Evolutionary conservation across 805 yeast genomes (phyloP).

Genomic region (Sugiyamaella lignohabitans): DNA sequence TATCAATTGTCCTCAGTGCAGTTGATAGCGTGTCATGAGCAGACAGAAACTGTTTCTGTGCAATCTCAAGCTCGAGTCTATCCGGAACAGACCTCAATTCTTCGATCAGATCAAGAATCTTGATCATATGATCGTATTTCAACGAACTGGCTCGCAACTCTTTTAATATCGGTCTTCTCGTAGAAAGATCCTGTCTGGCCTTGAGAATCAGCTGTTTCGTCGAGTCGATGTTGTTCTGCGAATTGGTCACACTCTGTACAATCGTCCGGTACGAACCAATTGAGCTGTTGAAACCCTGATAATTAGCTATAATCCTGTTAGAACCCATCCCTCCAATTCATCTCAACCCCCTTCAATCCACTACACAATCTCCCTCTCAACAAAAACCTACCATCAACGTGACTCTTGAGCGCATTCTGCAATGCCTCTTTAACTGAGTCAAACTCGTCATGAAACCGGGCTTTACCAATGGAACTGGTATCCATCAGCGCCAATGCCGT

Average conservation of each 20-base stretch:
- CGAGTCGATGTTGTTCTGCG: constrained; percentile 50
- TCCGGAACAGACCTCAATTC: constrained; percentile 53
- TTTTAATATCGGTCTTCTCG: constrained; percentile 49
- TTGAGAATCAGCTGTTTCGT: constrained; percentile 44
- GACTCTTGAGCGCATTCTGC: constrained; percentile 50
- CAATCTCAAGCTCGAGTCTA: constrained; percentile 57
- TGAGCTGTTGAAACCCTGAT: constrained; percentile 76
- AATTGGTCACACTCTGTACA: constrained; percentile 53
- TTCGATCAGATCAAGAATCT: constrained; percentile 61
- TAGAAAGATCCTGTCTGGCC: constrained; percentile 46
- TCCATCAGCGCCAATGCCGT: constrained; percentile 78
- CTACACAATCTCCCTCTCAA: not conserved
- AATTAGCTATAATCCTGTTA: constrained; percentile 33
- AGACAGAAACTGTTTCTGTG: constrained; percentile 60
- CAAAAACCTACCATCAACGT: constrained; percentile 50
- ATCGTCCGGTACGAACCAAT: constrained; percentile 78
- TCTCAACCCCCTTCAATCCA: not conserved
- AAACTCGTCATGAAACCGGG: constrained; percentile 65
- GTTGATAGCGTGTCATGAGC: constrained; percentile 52
- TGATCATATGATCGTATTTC: constrained; percentile 61
- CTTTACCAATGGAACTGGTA: constrained; percentile 85
- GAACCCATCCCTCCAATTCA: not conserved
- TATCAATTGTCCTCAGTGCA: constrained; percentile 34
- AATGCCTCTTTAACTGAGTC: constrained; percentile 51
- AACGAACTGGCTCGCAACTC: constrained; percentile 61